phyloP scores from a whole-genome alignment of 805 yeast genomes.

The Cyberlindnera galapagoensis region DNA sequence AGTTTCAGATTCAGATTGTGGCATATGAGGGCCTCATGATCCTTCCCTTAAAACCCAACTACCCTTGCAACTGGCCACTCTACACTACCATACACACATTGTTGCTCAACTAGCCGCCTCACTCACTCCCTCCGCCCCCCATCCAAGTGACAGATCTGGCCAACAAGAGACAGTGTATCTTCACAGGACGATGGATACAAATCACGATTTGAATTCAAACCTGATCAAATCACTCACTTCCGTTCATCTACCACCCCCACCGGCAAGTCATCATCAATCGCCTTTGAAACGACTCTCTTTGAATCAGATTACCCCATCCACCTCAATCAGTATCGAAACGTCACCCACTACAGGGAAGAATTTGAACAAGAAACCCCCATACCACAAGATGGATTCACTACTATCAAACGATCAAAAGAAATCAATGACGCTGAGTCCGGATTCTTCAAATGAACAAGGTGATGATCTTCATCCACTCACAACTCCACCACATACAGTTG shows the following conservation, averaged over 20 bases:
- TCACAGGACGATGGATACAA: constrained; percentile 16
- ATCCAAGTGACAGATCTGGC: not conserved
- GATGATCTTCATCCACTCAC: constrained; percentile 17
- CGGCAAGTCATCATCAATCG: constrained; percentile 16
- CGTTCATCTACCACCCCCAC: constrained; percentile 37
- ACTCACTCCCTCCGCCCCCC: not conserved
- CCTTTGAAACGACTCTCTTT: too few relatives aligned
- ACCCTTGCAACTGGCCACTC: not conserved
- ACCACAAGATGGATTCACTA: not conserved
- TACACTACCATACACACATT: not conserved
- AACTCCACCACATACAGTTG: constrained; percentile 25
- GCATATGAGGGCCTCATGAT: not conserved
- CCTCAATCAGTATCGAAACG: not conserved
- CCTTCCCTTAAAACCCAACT: not conserved
- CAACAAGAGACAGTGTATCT: not conserved
- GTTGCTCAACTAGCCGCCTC: not conserved
- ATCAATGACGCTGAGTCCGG: not conserved
- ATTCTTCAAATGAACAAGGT: constrained; percentile 9
- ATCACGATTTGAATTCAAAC: constrained; percentile 26
- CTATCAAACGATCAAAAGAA: not conserved
- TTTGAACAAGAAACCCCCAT: too few relatives aligned
- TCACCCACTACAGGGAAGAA: not conserved
- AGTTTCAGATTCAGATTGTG: not conserved
- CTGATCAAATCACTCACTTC: constrained; percentile 32
- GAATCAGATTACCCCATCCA: too few relatives aligned